Evolutionary conservation across 441 rosid species (phyloP).

Genomic region (Flueggea neowawraea): DNA sequence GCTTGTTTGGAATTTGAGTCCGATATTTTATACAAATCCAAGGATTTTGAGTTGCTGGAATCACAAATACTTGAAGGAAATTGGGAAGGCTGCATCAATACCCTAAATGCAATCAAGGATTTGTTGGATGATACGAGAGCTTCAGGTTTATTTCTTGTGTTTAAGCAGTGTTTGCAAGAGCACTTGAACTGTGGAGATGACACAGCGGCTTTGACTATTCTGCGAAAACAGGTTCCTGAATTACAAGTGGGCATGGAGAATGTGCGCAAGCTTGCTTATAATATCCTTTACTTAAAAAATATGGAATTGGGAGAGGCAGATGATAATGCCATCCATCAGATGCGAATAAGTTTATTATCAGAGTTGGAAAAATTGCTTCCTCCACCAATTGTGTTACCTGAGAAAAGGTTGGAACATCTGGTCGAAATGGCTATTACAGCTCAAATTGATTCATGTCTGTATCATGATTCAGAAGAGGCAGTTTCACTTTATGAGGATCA

Average conservation of each 20-base stretch:
- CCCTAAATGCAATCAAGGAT: slow-evolving; percentile 34
- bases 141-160: slow-evolving; percentile 57
- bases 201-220: slow-evolving; percentile 46
- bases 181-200: slow-evolving; percentile 53
- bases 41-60: slow-evolving; percentile 50
- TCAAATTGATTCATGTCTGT: slow-evolving; percentile 64
- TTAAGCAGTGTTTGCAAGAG: slow-evolving; percentile 68
- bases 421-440: slow-evolving; percentile 59
- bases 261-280: slow-evolving; percentile 51
- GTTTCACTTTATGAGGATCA: slow-evolving; percentile 76
- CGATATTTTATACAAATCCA: slow-evolving; percentile 40
- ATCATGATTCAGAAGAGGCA: slow-evolving; percentile 54
- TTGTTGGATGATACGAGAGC: slow-evolving; percentile 39
- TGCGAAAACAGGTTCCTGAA: slow-evolving; percentile 53
- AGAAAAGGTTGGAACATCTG: slow-evolving; percentile 64
- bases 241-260: slow-evolving; percentile 48
- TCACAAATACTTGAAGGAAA: slow-evolving; percentile 52
- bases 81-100: slow-evolving; percentile 60
- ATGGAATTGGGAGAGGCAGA: slow-evolving; percentile 38
- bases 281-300: slow-evolving; percentile 42
- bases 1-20: slow-evolving; percentile 70
- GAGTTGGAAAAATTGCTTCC: slow-evolving; percentile 67
- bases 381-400: slow-evolving; percentile 50
- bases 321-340: slow-evolving; percentile 28
- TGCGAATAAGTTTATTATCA: slow-evolving; percentile 43